Percentiles rank a stretch among this genome's conserved stretches.
These are phyloP conservation scores for Dioscorea cayenensis DNA, from an alignment of 116 monocot genomes.

Conservation along the genomic window DNA sequence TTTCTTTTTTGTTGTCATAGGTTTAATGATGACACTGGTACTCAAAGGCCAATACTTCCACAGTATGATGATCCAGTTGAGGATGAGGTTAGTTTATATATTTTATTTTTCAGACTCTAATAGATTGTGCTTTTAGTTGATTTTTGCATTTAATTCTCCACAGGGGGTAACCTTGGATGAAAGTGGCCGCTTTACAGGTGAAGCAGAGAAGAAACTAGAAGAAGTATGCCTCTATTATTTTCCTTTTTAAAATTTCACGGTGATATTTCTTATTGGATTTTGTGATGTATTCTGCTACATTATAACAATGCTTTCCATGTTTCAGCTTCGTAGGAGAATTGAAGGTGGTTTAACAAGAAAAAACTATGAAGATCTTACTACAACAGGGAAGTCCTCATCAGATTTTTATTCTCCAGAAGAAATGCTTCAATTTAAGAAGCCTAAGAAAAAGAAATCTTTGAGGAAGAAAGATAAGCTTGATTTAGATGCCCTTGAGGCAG, in stretches of 20 bases:
- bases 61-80: slow-evolving; percentile 79
- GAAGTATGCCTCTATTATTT: slow-evolving; percentile 38
- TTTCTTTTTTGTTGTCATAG: slow-evolving; percentile 22
- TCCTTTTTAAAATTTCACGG: neutral
- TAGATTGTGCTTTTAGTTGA: neutral
- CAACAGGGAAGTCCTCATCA: slow-evolving; percentile 52
- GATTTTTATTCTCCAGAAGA: slow-evolving; percentile 89
- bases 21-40: slow-evolving; percentile 54
- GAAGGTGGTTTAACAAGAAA: slow-evolving; percentile 42
- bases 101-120: neutral
- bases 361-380: slow-evolving; percentile 57
- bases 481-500: slow-evolving; percentile 85
- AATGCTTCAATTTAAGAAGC: slow-evolving; percentile 95
- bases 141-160: slow-evolving; percentile 1
- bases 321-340: slow-evolving; percentile 79
- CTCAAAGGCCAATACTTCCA: slow-evolving; percentile 66
- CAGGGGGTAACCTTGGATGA: slow-evolving; percentile 94
- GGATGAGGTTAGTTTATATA: slow-evolving; percentile 59
- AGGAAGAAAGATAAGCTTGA: slow-evolving; percentile 88
- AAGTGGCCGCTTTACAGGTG: slow-evolving; percentile 69
- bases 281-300: neutral
- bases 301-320: slow-evolving; percentile 5
- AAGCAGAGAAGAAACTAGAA: slow-evolving; percentile 93
- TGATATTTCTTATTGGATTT: neutral
- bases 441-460: slow-evolving; percentile 92